Evolutionary conservation across 441 rosid species (phyloP), one percentile per base, ranked within the genome.

Genomic region (Adansonia grandidieri): DNA sequence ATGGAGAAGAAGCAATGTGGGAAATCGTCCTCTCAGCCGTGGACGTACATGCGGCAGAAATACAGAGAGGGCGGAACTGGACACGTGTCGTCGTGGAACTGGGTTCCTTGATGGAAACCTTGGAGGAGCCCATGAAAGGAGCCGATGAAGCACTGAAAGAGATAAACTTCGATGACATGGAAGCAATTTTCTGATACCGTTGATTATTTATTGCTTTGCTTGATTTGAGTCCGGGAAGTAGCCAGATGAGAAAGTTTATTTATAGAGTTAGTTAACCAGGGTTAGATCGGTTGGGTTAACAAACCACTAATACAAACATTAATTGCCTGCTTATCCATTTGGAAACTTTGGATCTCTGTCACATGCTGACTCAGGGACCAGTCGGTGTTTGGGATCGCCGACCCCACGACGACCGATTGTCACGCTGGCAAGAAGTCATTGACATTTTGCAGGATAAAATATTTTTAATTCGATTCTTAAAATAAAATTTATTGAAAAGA

Each of bases 331-430:
- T 82, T 80, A 82, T 80, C 86, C 81, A 45, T 32, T 69, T 71
- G 77, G 75, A 63, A 32, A 40, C 6, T 40, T 40, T 40, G 44
- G 44, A 40, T 40, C 44, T 57, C 37, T 28, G 15, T 24, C 20
- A 1, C 48, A 15, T 6, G 87, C 81, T 87, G 90, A 89, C 86
- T 87, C 87, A 82, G 86, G 77, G 51, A 76, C 44, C 58, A 77
- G 87, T 85, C 84, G 84, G 44, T 15, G 82, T 67, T 53, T 48
- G 3, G 5, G 78, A 44, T 57, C 62, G 19, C 8, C 19, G 8
- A 57, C 19, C 20, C 62, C 32, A 57, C 17, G 42, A 6, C 19
- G 1, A 14, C 68, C 6, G 17, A 17, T 13, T 62, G 66, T 28
- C 44, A 14, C 28, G 19, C 45, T 62, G 44, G 67, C 67, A 62